Conservation (phyloP, 257 asterid species). For the Ehretia macrophylla region DNA sequence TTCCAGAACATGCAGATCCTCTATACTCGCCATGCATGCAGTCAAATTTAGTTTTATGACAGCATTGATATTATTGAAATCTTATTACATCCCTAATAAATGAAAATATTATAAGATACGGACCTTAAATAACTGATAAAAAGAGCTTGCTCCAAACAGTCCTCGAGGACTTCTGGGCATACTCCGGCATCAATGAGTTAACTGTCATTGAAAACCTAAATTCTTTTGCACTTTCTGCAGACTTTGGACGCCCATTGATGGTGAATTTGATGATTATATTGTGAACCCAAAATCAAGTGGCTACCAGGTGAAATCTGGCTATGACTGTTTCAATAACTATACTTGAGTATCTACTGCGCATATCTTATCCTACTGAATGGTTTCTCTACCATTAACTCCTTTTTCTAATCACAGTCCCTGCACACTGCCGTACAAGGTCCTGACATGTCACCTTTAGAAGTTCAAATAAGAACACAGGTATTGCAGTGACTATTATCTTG, state of each 20-base stretch:
- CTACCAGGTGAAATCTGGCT: conserved; percentile 64
- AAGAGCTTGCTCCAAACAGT: not conserved
- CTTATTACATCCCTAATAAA: too few relatives aligned
- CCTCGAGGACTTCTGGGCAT: not conserved
- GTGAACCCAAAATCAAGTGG: conserved; percentile 98
- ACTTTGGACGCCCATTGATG: conserved; percentile 91
- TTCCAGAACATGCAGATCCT: conserved; percentile 6
- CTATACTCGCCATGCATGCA: conserved; percentile 6
- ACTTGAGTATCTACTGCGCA: not conserved
- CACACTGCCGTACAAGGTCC: conserved; percentile 97
- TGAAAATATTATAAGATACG: too few relatives aligned
- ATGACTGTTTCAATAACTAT: not conserved
- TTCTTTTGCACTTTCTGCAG: conserved; percentile 30
- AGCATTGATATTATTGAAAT: conserved; percentile 7
- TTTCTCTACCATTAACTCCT: conserved; percentile 19
- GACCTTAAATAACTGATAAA: not conserved
- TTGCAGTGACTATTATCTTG: not conserved
- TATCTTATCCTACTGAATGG: conserved; percentile 13
- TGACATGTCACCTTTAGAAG: conserved; percentile 81
- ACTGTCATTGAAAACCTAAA: conserved; percentile 10
- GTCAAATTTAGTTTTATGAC: conserved; percentile 10
- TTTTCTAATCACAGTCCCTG: conserved; percentile 58
- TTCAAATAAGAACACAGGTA: conserved; percentile 97
- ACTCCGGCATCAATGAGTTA: not conserved
- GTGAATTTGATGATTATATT: conserved; percentile 90